Evolutionary conservation across 495 filamentous ascomycete species (phyloP).

Genomic region (Pyrenula aspistea): DNA sequence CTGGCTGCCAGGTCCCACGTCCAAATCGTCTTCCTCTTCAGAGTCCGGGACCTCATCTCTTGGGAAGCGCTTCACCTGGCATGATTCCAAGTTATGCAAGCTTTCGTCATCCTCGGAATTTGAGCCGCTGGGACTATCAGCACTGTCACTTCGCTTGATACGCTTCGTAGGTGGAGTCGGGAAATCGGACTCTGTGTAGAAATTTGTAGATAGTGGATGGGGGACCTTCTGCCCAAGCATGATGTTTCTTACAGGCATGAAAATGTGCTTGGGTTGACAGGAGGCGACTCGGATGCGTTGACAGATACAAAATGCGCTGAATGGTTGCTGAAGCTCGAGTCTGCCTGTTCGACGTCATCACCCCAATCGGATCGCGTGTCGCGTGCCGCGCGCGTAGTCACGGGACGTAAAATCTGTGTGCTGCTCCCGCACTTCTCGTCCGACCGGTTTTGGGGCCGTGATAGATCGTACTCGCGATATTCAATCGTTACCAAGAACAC

Average conservation of each 20-base stretch:
- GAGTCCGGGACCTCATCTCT: constrained; percentile 10
- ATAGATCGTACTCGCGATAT: too few relatives aligned
- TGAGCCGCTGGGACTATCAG: constrained; percentile 15
- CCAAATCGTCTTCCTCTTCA: constrained; percentile 24
- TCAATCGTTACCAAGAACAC: too few relatives aligned
- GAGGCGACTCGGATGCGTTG: neutral
- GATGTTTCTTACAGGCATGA: constrained; percentile 12
- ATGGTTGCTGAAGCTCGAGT: neutral
- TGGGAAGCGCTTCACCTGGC: constrained; percentile 3
- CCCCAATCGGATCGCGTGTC: constrained; percentile 1
- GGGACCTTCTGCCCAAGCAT: constrained; percentile 22
- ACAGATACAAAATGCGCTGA: neutral
- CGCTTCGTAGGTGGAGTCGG: constrained; percentile 18
- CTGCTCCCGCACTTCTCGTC: too few relatives aligned
- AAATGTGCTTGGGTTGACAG: constrained; percentile 13
- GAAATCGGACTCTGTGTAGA: constrained; percentile 13
- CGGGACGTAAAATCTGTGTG: too few relatives aligned
- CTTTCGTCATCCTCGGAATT: constrained; percentile 2
- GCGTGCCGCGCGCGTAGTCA: constrained; percentile 4
- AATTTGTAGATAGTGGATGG: constrained; percentile 26
- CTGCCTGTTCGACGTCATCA: neutral
- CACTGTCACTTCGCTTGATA: constrained; percentile 21
- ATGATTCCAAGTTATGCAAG: neutral
- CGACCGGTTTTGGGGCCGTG: too few relatives aligned
- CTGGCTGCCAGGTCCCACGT: constrained; percentile 20